Percentiles rank a stretch among this genome's conserved stretches.
phyloP scores from a whole-genome alignment of 2,329 filamentous ascomycete genomes.

The Arthrobotrys pseudoclavata region DNA sequence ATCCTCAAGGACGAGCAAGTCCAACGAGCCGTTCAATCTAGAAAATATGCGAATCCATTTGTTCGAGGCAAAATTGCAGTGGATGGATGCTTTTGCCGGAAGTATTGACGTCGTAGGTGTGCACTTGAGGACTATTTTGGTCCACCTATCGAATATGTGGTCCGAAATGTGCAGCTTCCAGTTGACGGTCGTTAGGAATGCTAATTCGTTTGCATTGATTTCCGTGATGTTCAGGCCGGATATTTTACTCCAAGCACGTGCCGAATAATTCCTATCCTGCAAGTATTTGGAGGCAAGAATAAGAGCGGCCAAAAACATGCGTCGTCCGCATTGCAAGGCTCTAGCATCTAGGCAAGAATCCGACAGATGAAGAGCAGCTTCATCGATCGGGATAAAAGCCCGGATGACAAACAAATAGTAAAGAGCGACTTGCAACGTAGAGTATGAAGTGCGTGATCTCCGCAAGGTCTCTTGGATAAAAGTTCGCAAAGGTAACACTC shows the following conservation, averaged over 20 bases:
- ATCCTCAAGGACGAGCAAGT: conserved; percentile 35
- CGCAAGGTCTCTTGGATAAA: conserved; percentile 98
- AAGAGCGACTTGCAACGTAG: conserved; percentile 93
- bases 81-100: conserved; percentile 21
- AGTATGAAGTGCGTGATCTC: conserved; percentile 95
- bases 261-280: conserved; percentile 97
- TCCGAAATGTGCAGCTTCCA: conserved; percentile 97
- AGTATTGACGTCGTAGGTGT: conserved; percentile 71
- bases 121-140: conserved; percentile 88
- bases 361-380: conserved; percentile 63
- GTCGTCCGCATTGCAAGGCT: conserved; percentile 91
- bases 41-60: conserved; percentile 49
- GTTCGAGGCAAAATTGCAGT: conserved; percentile 29
- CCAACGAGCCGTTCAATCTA: conserved; percentile 32
- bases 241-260: conserved; percentile 98
- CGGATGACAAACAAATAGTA: conserved; percentile 97
- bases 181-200: conserved; percentile 88
- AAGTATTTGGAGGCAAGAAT: conserved; percentile 98
- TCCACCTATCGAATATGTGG: conserved; percentile 90
- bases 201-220: conserved; percentile 97
- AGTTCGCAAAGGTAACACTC: conserved; percentile 87
- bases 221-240: conserved; percentile 92
- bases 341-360: conserved; percentile 73
- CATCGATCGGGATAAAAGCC: conserved; percentile 80
- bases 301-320: conserved; percentile 95